Evolutionary conservation across 768 basidiomycete genomes (phyloP).

Genomic region (Suillus alpinus): DNA sequence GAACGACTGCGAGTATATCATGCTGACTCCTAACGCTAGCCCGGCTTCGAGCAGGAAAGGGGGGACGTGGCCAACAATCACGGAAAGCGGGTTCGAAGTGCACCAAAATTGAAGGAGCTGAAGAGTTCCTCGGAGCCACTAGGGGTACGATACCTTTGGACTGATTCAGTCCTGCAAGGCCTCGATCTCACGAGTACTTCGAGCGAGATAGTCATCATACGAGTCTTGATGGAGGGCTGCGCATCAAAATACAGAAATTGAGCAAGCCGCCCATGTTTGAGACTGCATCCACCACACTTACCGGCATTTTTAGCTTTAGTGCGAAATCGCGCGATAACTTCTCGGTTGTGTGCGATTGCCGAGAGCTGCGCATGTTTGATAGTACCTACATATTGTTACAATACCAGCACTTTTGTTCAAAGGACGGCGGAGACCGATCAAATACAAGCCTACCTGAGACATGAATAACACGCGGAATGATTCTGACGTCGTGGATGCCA

Average conservation of each 20-base stretch:
- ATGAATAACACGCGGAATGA: conserved; percentile 77
- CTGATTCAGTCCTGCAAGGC: conserved; percentile 54
- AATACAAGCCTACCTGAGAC: conserved; percentile 50
- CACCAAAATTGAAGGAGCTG: neutral
- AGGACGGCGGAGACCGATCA: neutral
- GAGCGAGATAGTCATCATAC: conserved; percentile 55
- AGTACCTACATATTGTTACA: conserved; percentile 53
- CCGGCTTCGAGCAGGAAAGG: neutral
- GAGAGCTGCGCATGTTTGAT: conserved; percentile 83
- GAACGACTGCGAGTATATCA: neutral
- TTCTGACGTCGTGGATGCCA: conserved; percentile 51
- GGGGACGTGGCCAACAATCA: neutral
- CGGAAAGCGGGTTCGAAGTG: neutral
- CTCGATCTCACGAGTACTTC: conserved; percentile 60
- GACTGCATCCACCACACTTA: conserved; percentile 23
- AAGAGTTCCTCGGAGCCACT: neutral
- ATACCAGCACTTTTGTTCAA: neutral
- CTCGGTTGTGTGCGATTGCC: conserved; percentile 67
- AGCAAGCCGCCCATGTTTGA: neutral
- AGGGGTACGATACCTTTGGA: neutral
- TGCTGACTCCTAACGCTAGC: neutral
- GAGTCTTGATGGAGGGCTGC: conserved; percentile 54
- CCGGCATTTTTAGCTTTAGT: conserved; percentile 52
- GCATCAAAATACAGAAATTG: neutral
- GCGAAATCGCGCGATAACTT: conserved; percentile 66